These are phyloP conservation scores for Pulveroboletus sp. DNA, from an alignment of 768 basidiomycete species.

Conservation along the genomic window DNA sequence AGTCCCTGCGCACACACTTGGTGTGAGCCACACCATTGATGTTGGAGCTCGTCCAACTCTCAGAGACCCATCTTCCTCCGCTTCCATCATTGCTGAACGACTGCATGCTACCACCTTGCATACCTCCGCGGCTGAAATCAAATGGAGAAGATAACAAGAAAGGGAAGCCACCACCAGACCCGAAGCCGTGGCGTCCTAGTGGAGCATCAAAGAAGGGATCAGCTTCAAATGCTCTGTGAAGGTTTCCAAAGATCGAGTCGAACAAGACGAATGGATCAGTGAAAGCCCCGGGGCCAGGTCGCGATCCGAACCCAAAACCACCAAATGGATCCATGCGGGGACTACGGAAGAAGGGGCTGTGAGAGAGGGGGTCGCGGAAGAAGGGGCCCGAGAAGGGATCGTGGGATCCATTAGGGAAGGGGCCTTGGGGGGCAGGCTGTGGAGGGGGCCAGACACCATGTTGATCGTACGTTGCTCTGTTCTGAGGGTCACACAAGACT, in stretches of 20 bases:
- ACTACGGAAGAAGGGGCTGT: constrained; percentile 18
- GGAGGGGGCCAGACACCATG: constrained; percentile 75
- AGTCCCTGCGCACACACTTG: constrained; percentile 51
- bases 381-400: constrained; percentile 17
- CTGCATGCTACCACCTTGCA: constrained; percentile 11
- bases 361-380: constrained; percentile 16
- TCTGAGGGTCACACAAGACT: constrained; percentile 58
- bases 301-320: constrained; percentile 21
- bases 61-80: constrained; percentile 40
- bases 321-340: constrained; percentile 23
- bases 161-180: constrained; percentile 8
- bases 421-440: constrained; percentile 8
- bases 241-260: constrained; percentile 60
- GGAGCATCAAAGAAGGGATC: constrained; percentile 35
- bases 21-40: constrained; percentile 67
- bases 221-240: constrained; percentile 30
- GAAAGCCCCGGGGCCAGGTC: constrained; percentile 35
- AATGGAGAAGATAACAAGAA: constrained; percentile 8
- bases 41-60: constrained; percentile 52
- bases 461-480: constrained; percentile 62
- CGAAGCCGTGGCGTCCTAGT: constrained; percentile 14
- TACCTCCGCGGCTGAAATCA: constrained; percentile 12
- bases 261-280: constrained; percentile 76
- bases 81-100: constrained; percentile 6
- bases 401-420: constrained; percentile 14